phyloP scores from a whole-genome alignment of 2,329 filamentous ascomycete genomes.

The Pyrenophora teres region DNA sequence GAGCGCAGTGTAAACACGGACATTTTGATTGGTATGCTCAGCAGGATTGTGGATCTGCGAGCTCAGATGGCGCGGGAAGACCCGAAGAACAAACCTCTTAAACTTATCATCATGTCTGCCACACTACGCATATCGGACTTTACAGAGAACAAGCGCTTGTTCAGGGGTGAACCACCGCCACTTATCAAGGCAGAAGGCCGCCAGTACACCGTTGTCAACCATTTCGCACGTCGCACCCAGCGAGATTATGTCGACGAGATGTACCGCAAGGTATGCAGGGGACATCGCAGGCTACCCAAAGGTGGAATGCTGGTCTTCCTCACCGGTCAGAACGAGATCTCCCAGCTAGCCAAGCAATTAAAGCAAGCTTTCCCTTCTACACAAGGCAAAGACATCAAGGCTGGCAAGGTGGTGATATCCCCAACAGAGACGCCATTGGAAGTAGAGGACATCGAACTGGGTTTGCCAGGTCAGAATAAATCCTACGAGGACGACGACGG shows the following conservation, averaged over 20 bases:
- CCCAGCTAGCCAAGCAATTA: conserved; percentile 77
- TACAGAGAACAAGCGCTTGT: conserved; percentile 79
- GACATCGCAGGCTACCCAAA: conserved; percentile 85
- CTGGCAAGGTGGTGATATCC: conserved; percentile 73
- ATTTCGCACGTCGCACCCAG: conserved; percentile 82
- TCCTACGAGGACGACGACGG: conserved; percentile 53
- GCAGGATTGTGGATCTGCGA: conserved; percentile 84
- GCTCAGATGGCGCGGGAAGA: conserved; percentile 75
- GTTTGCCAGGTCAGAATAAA: conserved; percentile 46
- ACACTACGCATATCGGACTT: conserved; percentile 91
- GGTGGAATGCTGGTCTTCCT: conserved; percentile 93
- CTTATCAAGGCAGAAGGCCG: conserved; percentile 88
- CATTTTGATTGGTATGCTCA: conserved; percentile 96
- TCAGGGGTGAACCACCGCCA: conserved; percentile 73
- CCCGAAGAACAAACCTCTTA: conserved; percentile 72
- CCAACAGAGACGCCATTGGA: conserved; percentile 79
- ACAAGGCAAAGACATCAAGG: conserved; percentile 55
- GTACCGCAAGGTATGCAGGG: conserved; percentile 82
- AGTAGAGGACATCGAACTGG: conserved; percentile 84
- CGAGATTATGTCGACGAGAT: conserved; percentile 90
- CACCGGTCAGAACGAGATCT: conserved; percentile 91
- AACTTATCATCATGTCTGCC: conserved; percentile 97
- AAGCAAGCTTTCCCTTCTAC: conserved; percentile 67
- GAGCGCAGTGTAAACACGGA: conserved; percentile 98
- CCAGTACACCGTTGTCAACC: conserved; percentile 85